A percentile compares a stretch with the other conserved stretches of the same genome.
These are phyloP conservation scores for Chlorella sp. DNA, from an alignment of 139 green algal species.

Conservation along the genomic window DNA sequence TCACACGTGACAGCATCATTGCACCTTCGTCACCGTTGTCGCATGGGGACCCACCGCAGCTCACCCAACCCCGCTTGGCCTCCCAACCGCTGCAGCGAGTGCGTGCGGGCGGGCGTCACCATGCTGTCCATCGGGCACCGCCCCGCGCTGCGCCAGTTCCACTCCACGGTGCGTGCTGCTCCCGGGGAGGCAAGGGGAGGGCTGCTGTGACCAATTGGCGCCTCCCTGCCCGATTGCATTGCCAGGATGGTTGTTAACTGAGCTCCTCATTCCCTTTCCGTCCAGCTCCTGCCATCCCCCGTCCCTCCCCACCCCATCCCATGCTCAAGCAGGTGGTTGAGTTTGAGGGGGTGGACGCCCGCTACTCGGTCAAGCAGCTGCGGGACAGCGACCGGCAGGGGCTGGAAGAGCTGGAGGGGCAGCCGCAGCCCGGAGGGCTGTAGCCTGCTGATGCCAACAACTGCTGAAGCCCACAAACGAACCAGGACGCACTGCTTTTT, in stretches of 20 bases:
- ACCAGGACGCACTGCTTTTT: not conserved
- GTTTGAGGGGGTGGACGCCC: constrained; percentile 36
- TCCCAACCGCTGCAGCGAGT: constrained; percentile 32
- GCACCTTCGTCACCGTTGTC: too few relatives aligned
- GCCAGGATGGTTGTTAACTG: too few relatives aligned
- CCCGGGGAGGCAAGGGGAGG: too few relatives aligned
- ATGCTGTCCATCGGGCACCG: constrained; percentile 92
- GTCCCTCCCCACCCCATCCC: not conserved
- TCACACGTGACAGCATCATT: too few relatives aligned
- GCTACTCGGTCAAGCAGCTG: constrained; percentile 20
- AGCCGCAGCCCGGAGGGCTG: not conserved
- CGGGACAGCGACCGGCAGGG: constrained; percentile 28
- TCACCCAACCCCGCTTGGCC: not conserved
- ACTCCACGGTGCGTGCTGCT: constrained; percentile 20
- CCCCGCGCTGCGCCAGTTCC: constrained; percentile 67
- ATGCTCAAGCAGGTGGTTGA: constrained; percentile 19
- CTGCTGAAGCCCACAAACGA: not conserved
- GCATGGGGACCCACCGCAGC: too few relatives aligned
- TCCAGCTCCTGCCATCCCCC: not conserved
- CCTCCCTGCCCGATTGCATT: too few relatives aligned
- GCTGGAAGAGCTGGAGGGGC: not conserved
- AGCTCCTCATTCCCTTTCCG: too few relatives aligned
- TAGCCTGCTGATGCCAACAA: not conserved
- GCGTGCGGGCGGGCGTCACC: constrained; percentile 77
- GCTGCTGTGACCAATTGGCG: too few relatives aligned